Conservation (phyloP, 2,329 filamentous ascomycete genomes). For the Claviceps capensis region DNA sequence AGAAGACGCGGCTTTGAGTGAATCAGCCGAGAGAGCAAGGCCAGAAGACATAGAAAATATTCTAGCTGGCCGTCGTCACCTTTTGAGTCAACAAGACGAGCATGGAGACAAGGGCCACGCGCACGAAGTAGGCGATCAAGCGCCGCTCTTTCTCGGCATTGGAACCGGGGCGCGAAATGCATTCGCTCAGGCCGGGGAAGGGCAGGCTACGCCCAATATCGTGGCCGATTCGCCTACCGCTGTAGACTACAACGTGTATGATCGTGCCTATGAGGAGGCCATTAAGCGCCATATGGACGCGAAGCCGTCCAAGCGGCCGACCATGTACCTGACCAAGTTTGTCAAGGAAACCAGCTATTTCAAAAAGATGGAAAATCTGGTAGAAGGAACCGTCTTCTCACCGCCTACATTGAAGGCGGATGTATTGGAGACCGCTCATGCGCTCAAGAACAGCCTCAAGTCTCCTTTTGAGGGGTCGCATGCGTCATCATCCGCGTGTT, state of each 20-base stretch:
- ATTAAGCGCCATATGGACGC: constrained; percentile 60
- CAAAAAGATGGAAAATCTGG: constrained; percentile 22
- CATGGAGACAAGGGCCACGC: constrained; percentile 33
- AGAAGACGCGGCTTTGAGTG: constrained; percentile 7
- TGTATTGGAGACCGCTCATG: constrained; percentile 7
- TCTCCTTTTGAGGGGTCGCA: background rate
- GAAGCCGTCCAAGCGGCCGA: constrained; percentile 25
- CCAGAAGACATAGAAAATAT: constrained; percentile 36
- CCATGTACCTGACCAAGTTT: constrained; percentile 35
- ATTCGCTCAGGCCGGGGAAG: constrained; percentile 24
- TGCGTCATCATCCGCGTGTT: background rate
- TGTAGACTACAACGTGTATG: constrained; percentile 79
- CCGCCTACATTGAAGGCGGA: constrained; percentile 6
- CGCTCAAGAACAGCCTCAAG: background rate
- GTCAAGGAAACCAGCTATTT: constrained; percentile 30
- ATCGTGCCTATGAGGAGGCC: constrained; percentile 63
- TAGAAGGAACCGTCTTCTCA: constrained; percentile 17
- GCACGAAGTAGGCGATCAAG: constrained; percentile 48
- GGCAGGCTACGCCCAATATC: constrained; percentile 28
- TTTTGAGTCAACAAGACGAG: constrained; percentile 16
- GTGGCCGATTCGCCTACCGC: constrained; percentile 77
- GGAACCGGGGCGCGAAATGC: constrained; percentile 47
- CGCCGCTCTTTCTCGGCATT: constrained; percentile 59
- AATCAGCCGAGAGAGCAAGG: constrained; percentile 22
- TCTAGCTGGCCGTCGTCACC: constrained; percentile 31